Percentiles rank a stretch among this genome's conserved stretches.
phyloP scores from a whole-genome alignment of 192 early-diverging fungal species.

The Oehlia diaphana region DNA sequence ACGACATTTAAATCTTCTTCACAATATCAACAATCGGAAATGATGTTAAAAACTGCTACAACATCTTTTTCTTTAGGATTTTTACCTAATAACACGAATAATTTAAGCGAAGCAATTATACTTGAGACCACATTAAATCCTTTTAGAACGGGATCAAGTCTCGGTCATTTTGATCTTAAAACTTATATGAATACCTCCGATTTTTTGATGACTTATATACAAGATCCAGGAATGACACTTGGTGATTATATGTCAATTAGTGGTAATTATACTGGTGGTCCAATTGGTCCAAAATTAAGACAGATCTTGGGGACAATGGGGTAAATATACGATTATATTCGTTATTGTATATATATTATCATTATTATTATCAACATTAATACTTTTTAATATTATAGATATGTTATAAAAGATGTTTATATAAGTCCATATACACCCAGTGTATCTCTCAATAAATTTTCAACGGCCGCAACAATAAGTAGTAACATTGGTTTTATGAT shows the following conservation, averaged over 20 bases:
- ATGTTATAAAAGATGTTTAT: neutral
- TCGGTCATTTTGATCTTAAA: conserved; percentile 39
- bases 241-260: conserved; percentile 2
- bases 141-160: conserved; percentile 33
- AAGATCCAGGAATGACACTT: conserved; percentile 35
- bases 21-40: conserved; percentile 9
- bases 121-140: conserved; percentile 41
- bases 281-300: conserved; percentile 36
- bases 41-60: neutral
- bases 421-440: neutral
- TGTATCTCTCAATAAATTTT: neutral
- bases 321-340: neutral
- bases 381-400: neutral
- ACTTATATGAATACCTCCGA: conserved; percentile 30
- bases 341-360: no score
- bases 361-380: neutral
- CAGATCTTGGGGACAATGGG: conserved; percentile 31
- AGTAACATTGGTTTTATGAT: no score
- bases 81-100: neutral
- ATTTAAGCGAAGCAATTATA: neutral
- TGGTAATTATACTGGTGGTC: conserved; percentile 26
- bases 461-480: no score
- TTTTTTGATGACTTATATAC: conserved; percentile 42
- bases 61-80: neutral
- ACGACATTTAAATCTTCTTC: neutral